phyloP scores from a whole-genome alignment of 208 protist species.

The Wallacemonas rigidus region DNA sequence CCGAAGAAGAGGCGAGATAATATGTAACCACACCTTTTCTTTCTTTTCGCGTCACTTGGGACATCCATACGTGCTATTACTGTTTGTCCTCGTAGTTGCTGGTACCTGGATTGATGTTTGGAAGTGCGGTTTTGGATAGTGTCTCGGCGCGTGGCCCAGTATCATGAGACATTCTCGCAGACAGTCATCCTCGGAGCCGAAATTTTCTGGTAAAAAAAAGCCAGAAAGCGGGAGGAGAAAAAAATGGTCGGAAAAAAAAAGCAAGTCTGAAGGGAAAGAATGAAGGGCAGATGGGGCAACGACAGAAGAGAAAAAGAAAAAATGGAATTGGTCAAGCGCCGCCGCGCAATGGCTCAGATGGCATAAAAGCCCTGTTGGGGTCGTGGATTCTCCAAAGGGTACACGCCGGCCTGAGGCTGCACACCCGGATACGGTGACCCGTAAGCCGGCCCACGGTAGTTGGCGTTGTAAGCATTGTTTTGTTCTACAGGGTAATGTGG shows the following conservation, averaged over 20 bases:
- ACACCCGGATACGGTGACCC: background rate
- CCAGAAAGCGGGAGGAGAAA: background rate
- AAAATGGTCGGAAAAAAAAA: background rate
- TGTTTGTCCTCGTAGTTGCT: too few relatives aligned
- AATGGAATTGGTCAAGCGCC: background rate
- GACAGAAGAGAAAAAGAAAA: slow-evolving; percentile 4
- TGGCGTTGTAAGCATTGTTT: background rate
- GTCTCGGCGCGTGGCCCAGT: too few relatives aligned
- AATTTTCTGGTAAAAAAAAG: background rate
- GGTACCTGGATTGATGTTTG: too few relatives aligned
- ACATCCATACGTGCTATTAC: too few relatives aligned
- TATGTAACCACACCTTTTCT: too few relatives aligned
- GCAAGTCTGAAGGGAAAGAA: background rate
- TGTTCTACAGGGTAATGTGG: background rate
- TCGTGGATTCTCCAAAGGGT: background rate
- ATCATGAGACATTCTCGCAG: too few relatives aligned
- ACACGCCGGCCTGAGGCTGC: background rate
- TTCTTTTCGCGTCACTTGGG: too few relatives aligned
- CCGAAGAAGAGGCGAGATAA: too few relatives aligned
- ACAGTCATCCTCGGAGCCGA: too few relatives aligned
- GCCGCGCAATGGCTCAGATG: background rate
- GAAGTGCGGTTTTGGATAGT: too few relatives aligned
- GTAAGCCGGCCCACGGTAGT: background rate
- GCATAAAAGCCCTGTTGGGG: background rate
- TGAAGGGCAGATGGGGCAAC: background rate